Base-by-base conservation (phyloP, 768 basidiomycete species). In the Trametes punicea region DNA sequence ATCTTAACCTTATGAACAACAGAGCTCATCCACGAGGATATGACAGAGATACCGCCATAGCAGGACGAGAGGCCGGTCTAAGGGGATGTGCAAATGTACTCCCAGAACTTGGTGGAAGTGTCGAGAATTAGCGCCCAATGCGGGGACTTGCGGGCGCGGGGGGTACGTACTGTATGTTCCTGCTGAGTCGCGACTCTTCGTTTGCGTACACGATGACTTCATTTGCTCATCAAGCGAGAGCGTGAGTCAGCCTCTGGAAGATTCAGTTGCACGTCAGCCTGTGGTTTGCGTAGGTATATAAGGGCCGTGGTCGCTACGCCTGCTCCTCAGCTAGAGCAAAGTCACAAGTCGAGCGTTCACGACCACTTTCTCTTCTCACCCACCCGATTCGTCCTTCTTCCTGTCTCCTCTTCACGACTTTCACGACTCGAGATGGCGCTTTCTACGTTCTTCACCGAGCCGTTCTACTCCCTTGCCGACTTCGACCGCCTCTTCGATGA, bases 401-500 rank as follows among this genome's bases (percentile, higher is more conserved):
- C 45, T 55, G n/a, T n/a, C n/a, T 31, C 30, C 46, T 46, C 44
- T 46, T 48, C 51, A 51, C 59, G 53, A 59, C 53, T 29, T 31
- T 55, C n/a, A 55, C 58, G 52, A 59, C 52, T 55, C 55, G 50
- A 56, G 23, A 72, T 72, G 71, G 67, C 72, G 18, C 66, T 72
- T 60, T 69, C 71, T 27, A 66, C 68, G 36, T 71, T 71, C 69
- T 69, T 70, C 63, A 72, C 75, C 67, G 74, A 79, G 61, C 76
- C 77, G 13, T 74, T 74, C 65, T 67, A 63, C 62, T 64, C 69
- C 34, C 46, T 68, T 62, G 64, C 74, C 55, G 73, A 77, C 48
- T 71, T 77, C 34, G 76, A 79, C 36, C 75, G 72, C 55, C 61
- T 79, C 55, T 68, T 79, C 56, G 75, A 77, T 47, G 75, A 78